Conservation (phyloP, 2,329 filamentous ascomycete species). For the Pyrenochaeta sp. region DNA sequence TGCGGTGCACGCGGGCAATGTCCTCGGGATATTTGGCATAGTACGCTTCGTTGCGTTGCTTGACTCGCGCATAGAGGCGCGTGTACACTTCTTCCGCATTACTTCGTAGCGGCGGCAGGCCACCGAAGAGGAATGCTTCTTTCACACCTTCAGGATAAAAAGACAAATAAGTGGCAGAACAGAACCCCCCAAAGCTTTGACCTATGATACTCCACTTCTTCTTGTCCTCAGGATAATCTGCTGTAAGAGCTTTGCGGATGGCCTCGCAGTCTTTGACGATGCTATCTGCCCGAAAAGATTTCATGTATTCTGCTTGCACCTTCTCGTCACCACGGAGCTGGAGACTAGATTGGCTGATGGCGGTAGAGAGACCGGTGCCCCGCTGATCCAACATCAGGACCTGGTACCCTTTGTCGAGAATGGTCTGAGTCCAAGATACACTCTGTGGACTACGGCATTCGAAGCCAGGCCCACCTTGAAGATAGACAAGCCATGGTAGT, state of each 20-base stretch:
- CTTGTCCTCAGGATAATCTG: slow-evolving; percentile 72
- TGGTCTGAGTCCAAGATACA: slow-evolving; percentile 72
- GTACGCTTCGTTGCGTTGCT: slow-evolving; percentile 77
- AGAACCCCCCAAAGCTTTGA: slow-evolving; percentile 93
- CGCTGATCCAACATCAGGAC: slow-evolving; percentile 87
- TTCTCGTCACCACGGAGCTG: slow-evolving; percentile 67
- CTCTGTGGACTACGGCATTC: slow-evolving; percentile 79
- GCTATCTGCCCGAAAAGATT: slow-evolving; percentile 85
- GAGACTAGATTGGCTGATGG: slow-evolving; percentile 78
- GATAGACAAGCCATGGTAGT: slow-evolving; percentile 71
- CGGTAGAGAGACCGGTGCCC: slow-evolving; percentile 81
- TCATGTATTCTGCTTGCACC: slow-evolving; percentile 81
- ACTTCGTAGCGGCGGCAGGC: slow-evolving; percentile 78
- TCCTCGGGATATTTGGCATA: slow-evolving; percentile 89
- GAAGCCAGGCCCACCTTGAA: slow-evolving; percentile 87
- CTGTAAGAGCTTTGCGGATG: slow-evolving; percentile 77
- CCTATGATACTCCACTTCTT: slow-evolving; percentile 87
- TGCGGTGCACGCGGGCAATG: slow-evolving; percentile 69
- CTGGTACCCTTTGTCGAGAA: slow-evolving; percentile 84
- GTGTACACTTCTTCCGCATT: slow-evolving; percentile 78
- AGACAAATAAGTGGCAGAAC: slow-evolving; percentile 82
- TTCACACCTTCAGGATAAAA: slow-evolving; percentile 78
- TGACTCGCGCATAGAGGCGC: slow-evolving; percentile 73
- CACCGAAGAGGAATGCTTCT: slow-evolving; percentile 85
- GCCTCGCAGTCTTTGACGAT: slow-evolving; percentile 92